Conservation (phyloP, 2,329 filamentous ascomycete species). For the Rhytidhysteron rufulum region DNA sequence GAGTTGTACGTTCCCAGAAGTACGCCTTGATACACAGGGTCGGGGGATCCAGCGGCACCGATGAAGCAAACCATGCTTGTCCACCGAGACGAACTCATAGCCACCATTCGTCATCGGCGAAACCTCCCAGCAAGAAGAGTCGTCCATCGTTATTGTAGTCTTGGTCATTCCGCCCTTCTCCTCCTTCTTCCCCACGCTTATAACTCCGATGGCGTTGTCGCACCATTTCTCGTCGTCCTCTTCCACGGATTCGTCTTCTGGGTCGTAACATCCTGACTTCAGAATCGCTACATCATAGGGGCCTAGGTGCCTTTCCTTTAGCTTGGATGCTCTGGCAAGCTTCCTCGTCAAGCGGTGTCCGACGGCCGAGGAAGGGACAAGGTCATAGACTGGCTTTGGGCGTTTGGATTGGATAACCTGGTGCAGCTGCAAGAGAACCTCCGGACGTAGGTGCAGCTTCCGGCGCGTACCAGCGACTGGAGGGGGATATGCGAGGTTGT, state of each 20-base stretch:
- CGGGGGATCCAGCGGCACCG: constrained; percentile 68
- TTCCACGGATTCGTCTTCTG: constrained; percentile 38
- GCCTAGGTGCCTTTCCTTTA: constrained; percentile 61
- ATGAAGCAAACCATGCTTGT: constrained; percentile 54
- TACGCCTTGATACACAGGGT: constrained; percentile 20
- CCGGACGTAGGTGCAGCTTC: constrained; percentile 65
- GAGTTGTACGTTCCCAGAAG: constrained; percentile 20
- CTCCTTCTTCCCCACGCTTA: constrained; percentile 56
- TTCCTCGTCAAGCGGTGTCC: constrained; percentile 31
- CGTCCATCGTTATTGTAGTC: constrained; percentile 64
- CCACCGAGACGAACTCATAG: constrained; percentile 57
- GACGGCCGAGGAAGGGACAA: constrained; percentile 65
- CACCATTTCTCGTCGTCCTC: constrained; percentile 49
- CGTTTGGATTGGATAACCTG: constrained; percentile 57
- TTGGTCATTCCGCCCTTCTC: constrained; percentile 55
- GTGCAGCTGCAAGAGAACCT: constrained; percentile 69
- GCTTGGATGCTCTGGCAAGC: constrained; percentile 62
- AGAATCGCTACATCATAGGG: constrained; percentile 69
- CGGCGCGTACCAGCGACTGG: constrained; percentile 53
- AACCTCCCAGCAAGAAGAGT: constrained; percentile 45
- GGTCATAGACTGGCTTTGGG: constrained; percentile 66
- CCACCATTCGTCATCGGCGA: constrained; percentile 40
- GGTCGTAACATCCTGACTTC: constrained; percentile 63
- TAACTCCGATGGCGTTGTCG: constrained; percentile 62
- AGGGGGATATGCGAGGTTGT: constrained; percentile 65